Evolutionary conservation across 805 yeast genomes (phyloP).

Genomic region (Suhomyces prunicola): DNA sequence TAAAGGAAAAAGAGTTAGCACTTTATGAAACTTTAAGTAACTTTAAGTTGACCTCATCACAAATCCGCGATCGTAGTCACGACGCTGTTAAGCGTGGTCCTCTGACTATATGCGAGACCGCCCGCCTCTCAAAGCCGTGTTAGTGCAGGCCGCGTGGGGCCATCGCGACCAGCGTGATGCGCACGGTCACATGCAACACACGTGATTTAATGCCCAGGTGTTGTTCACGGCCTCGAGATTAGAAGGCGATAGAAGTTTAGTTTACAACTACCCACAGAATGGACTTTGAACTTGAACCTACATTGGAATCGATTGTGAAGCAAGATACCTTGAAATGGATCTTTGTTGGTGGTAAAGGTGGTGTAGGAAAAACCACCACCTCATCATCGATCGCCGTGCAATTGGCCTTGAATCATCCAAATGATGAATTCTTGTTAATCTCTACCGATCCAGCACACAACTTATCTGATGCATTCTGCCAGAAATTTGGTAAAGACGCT

Average conservation of each 20-base stretch:
- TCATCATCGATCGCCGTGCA: constrained; percentile 95
- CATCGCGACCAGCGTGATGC: background rate
- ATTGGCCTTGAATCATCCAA: constrained; percentile 78
- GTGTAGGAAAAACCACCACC: constrained; percentile 98
- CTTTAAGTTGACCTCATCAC: background rate
- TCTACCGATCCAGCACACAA: constrained; percentile 99
- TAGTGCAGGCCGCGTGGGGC: background rate
- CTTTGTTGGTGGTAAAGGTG: constrained; percentile 99
- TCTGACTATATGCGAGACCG: background rate
- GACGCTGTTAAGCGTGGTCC: background rate
- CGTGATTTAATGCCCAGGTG: background rate
- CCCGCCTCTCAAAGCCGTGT: background rate
- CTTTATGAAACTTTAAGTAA: background rate
- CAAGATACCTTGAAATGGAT: constrained; percentile 86
- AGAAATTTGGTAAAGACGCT: constrained; percentile 96
- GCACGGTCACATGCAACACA: background rate
- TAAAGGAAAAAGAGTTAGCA: background rate
- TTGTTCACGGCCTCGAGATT: background rate
- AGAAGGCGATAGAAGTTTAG: background rate
- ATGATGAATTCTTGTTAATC: constrained; percentile 78
- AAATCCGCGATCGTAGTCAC: background rate
- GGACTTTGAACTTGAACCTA: constrained; percentile 70
- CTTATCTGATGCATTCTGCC: constrained; percentile 96
- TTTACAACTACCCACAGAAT: constrained; percentile 12
- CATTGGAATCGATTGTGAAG: constrained; percentile 59